These are phyloP conservation scores for Globisporangium sylvaticum DNA, from an alignment of 352 stramenopile genomes.

Conservation along the genomic window DNA sequence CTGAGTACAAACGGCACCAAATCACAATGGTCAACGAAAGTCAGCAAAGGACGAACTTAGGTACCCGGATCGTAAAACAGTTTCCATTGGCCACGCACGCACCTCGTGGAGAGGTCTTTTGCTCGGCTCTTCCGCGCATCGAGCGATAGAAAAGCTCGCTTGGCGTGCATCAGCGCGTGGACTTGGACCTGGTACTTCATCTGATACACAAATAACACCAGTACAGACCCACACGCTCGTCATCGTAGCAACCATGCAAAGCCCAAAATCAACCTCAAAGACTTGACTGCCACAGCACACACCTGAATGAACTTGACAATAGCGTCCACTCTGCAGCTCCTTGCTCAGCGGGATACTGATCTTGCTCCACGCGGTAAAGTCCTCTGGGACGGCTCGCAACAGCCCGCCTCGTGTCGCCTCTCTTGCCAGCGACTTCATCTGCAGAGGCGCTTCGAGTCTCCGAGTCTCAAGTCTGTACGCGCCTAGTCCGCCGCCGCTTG, in stretches of 20 bases:
- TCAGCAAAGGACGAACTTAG: background rate
- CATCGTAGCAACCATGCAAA: background rate
- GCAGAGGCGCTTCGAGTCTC: slow-evolving; percentile 3
- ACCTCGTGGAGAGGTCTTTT: slow-evolving; percentile 7
- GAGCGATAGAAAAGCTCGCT: slow-evolving; percentile 2
- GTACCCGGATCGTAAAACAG: background rate
- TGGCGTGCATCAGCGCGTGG: slow-evolving; percentile 13
- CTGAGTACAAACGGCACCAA: background rate
- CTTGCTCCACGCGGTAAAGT: slow-evolving; percentile 34
- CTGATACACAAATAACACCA: background rate
- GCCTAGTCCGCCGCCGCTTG: slow-evolving; percentile 5
- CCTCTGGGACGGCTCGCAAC: slow-evolving; percentile 26
- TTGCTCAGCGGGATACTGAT: slow-evolving; percentile 22
- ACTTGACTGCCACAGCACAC: background rate
- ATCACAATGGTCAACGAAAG: background rate
- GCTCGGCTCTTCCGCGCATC: background rate
- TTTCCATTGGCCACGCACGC: background rate
- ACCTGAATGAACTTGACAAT: slow-evolving; percentile 33
- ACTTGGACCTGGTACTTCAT: slow-evolving; percentile 14
- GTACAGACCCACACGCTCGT: too few relatives aligned
- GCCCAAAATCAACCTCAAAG: background rate
- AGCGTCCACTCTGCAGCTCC: slow-evolving; percentile 18
- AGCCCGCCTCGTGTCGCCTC: slow-evolving; percentile 27
- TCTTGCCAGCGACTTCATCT: slow-evolving; percentile 21
- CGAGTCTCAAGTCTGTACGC: slow-evolving; percentile 5